phyloP scores from a whole-genome alignment of 202 grass and related monocot genomes.

The Alloteropsis angusta region DNA sequence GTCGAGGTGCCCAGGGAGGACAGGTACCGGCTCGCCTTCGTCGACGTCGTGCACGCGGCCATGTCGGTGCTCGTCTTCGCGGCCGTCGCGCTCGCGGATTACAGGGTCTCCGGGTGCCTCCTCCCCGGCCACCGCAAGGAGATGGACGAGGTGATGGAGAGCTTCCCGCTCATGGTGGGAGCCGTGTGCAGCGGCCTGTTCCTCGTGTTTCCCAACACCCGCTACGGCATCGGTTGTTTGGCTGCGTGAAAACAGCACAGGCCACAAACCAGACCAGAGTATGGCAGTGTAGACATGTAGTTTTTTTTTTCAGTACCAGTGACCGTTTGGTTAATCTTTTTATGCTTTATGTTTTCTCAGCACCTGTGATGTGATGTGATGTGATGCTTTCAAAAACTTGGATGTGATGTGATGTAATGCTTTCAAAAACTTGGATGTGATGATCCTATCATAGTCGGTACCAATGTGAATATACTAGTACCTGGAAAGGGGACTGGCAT shows the following conservation, averaged over 20 bases:
- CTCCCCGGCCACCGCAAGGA: slow-evolving; percentile 41
- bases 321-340: not conserved
- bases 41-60: slow-evolving; percentile 47
- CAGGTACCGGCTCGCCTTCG: slow-evolving; percentile 35
- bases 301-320: not conserved
- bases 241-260: slow-evolving; percentile 13
- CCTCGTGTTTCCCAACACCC: slow-evolving; percentile 54
- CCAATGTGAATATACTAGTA: not conserved
- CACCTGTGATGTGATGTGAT: not conserved
- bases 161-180: slow-evolving; percentile 55
- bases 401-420: not conserved
- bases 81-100: slow-evolving; percentile 41
- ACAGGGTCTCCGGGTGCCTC: slow-evolving; percentile 42
- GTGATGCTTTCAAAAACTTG: not conserved
- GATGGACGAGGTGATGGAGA: slow-evolving; percentile 67
- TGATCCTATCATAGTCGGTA: not conserved
- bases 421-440: too few relatives aligned
- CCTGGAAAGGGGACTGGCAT: too few relatives aligned
- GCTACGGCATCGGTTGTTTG: slow-evolving; percentile 59
- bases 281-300: not conserved
- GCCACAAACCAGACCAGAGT: not conserved
- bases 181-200: slow-evolving; percentile 51
- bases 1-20: slow-evolving; percentile 47
- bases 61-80: slow-evolving; percentile 65
- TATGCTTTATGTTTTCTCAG: not conserved